Evolutionary conservation across 768 basidiomycete species (phyloP).

Genomic region (Serendipita indica): DNA sequence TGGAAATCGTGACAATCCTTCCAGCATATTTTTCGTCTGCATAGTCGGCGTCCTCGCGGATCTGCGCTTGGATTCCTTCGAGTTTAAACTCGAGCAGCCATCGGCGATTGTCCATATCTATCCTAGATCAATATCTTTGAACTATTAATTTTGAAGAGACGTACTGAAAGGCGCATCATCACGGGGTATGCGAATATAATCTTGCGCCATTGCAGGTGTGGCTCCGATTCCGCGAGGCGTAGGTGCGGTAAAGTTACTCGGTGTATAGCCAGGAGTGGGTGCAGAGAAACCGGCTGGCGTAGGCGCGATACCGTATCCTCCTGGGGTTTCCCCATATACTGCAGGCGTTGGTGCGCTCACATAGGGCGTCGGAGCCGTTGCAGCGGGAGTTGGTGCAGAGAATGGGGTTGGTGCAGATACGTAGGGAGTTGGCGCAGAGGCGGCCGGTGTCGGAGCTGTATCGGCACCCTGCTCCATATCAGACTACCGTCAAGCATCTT

Average conservation of each 20-base stretch:
- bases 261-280: constrained; percentile 24
- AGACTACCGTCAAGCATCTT: constrained; percentile 10
- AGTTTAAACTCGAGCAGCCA: constrained; percentile 6
- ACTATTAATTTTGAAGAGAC: not conserved
- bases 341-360: constrained; percentile 13
- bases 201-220: not conserved
- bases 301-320: constrained; percentile 18
- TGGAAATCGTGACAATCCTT: not conserved
- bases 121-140: not conserved
- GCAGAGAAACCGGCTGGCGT: constrained; percentile 29
- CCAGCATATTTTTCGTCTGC: no score
- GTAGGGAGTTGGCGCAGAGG: constrained; percentile 4
- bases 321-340: constrained; percentile 14
- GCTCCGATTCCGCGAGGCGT: not conserved
- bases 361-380: constrained; percentile 36
- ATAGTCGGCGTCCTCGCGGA: not conserved
- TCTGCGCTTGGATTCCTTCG: not conserved
- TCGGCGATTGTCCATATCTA: not conserved
- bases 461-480: no score
- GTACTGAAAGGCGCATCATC: not conserved
- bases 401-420: constrained; percentile 15
- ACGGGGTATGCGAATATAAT: not conserved
- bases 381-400: constrained; percentile 21
- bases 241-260: not conserved
- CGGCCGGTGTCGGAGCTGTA: constrained; percentile 14